Conservation (phyloP, 1,139 yeast species). For the Candida neerlandica region DNA sequence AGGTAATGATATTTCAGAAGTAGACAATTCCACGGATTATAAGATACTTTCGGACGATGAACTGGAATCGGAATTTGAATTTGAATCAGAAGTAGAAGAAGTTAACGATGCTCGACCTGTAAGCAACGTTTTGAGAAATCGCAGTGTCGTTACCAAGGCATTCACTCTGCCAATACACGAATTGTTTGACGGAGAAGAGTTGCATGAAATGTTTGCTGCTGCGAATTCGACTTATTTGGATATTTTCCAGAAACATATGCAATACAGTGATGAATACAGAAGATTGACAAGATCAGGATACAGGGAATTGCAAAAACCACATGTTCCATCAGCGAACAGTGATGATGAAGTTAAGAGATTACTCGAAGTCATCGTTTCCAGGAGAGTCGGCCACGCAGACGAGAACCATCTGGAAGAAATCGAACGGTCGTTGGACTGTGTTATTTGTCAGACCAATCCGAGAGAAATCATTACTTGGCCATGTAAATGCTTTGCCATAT, state of each 20-base stretch:
- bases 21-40: constrained; percentile 52
- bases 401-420: constrained; percentile 16
- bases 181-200: constrained; percentile 32
- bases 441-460: constrained; percentile 74
- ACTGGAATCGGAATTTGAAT: constrained; percentile 19
- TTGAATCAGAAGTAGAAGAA: constrained; percentile 21
- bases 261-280: constrained; percentile 14
- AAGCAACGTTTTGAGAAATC: background rate
- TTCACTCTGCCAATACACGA: constrained; percentile 24
- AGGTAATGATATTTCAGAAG: constrained; percentile 40
- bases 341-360: constrained; percentile 21
- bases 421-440: constrained; percentile 53
- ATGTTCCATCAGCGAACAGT: background rate
- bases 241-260: constrained; percentile 41
- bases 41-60: constrained; percentile 14
- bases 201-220: constrained; percentile 31
- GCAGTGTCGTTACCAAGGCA: background rate
- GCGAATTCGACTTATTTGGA: constrained; percentile 17
- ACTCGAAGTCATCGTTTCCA: constrained; percentile 20
- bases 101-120: background rate
- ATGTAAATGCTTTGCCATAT: constrained; percentile 83
- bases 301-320: constrained; percentile 14
- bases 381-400: constrained; percentile 14
- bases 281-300: constrained; percentile 50
- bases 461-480: constrained; percentile 91